Evolutionary conservation across 306 rosid genomes (phyloP).

Genomic region (Medicago arabica): DNA sequence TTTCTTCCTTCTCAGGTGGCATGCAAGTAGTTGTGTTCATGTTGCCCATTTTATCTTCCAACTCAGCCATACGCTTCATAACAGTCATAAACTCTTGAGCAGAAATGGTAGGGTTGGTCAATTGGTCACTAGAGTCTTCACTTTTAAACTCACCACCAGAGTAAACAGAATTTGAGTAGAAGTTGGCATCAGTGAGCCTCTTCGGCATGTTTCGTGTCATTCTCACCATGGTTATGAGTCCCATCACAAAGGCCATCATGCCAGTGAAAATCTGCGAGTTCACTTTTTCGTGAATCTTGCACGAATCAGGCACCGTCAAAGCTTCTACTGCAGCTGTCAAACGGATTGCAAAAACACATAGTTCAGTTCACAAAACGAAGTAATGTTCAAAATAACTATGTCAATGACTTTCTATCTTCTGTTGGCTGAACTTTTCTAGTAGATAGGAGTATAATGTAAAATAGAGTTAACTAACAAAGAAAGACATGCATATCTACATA

Average conservation of each 20-base stretch:
- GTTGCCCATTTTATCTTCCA: constrained; percentile 73
- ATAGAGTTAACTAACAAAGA: not conserved
- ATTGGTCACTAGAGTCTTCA: constrained; percentile 38
- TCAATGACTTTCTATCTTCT: not conserved
- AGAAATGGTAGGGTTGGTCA: constrained; percentile 52
- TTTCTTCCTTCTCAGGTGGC: constrained; percentile 81
- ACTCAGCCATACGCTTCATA: constrained; percentile 85
- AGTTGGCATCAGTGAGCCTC: constrained; percentile 76
- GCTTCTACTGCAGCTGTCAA: constrained; percentile 45
- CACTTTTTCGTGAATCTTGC: constrained; percentile 56
- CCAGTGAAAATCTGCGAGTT: constrained; percentile 66
- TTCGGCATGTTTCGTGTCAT: constrained; percentile 77
- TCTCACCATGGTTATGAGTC: constrained; percentile 75
- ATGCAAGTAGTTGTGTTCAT: constrained; percentile 50
- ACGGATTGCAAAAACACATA: not conserved
- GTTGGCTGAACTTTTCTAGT: not conserved
- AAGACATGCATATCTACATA: not conserved
- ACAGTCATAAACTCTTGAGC: constrained; percentile 64
- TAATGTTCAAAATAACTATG: not conserved
- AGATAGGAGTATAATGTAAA: not conserved
- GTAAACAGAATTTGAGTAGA: constrained; percentile 62
- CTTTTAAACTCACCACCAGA: constrained; percentile 24
- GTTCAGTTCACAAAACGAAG: constrained; percentile 14
- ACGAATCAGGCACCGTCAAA: constrained; percentile 46
- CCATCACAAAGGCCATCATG: constrained; percentile 79